These are phyloP conservation scores for Coniella lustricola DNA, from an alignment of 2,329 filamentous ascomycete species.

Conservation along the genomic window DNA sequence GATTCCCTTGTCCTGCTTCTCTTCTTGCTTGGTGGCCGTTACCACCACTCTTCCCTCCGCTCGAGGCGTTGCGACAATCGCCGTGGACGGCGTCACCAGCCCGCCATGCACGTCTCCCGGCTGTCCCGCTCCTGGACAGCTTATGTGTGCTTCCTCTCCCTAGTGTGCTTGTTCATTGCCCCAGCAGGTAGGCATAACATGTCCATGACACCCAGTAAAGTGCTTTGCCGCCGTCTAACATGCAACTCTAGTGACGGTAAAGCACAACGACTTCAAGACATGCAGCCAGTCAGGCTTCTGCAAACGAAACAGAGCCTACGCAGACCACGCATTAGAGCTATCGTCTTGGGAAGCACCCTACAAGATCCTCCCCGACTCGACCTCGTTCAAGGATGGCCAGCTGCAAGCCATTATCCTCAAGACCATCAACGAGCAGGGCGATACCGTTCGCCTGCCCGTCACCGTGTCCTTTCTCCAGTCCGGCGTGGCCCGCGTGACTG, in stretches of 20 bases:
- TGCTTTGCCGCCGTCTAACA: background rate
- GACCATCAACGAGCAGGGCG: slow-evolving; percentile 56
- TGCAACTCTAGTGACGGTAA: slow-evolving; percentile 61
- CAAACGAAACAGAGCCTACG: slow-evolving; percentile 85
- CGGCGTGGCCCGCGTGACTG: slow-evolving; percentile 75
- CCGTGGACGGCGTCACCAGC: slow-evolving; percentile 8
- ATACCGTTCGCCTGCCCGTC: slow-evolving; percentile 72
- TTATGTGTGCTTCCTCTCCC: slow-evolving; percentile 51
- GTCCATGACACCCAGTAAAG: background rate
- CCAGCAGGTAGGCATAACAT: slow-evolving; percentile 50
- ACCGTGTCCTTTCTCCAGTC: slow-evolving; percentile 85
- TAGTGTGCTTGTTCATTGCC: slow-evolving; percentile 53
- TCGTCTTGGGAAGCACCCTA: slow-evolving; percentile 76
- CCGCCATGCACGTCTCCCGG: slow-evolving; percentile 16
- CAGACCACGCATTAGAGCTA: slow-evolving; percentile 65
- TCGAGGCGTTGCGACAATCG: slow-evolving; percentile 6
- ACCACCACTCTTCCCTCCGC: no score
- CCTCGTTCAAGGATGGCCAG: slow-evolving; percentile 72
- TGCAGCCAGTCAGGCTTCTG: slow-evolving; percentile 96
- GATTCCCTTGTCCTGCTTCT: background rate
- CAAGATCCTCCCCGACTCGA: slow-evolving; percentile 61
- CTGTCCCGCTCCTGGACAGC: slow-evolving; percentile 58
- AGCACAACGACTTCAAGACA: slow-evolving; percentile 95
- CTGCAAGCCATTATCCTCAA: slow-evolving; percentile 79
- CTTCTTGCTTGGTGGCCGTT: no score